These are phyloP conservation scores for Lagenidium sp. DNA, from an alignment of 352 stramenopile genomes.

Conservation along the genomic window DNA sequence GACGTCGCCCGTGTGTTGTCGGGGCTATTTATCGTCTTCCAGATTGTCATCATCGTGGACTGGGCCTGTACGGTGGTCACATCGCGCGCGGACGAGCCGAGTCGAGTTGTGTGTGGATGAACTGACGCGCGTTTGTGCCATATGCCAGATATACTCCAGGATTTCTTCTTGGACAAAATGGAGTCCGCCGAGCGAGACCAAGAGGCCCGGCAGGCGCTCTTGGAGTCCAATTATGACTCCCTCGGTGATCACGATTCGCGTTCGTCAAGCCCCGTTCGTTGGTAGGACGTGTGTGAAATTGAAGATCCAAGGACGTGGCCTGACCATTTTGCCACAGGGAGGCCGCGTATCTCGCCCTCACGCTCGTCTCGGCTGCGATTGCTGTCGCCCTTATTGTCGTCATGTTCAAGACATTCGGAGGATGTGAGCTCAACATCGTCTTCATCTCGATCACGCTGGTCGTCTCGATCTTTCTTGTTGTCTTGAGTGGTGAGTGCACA, in stretches of 20 bases:
- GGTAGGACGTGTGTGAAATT: too few species aligned
- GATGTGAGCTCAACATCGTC: slow-evolving; percentile 38
- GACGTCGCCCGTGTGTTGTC: slow-evolving; percentile 50
- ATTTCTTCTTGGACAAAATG: slow-evolving; percentile 66
- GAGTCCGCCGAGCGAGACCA: slow-evolving; percentile 44
- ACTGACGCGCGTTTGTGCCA: background rate
- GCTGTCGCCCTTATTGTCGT: slow-evolving; percentile 32
- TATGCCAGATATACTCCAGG: slow-evolving; percentile 41
- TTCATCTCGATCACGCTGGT: slow-evolving; percentile 56
- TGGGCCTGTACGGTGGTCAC: slow-evolving; percentile 41
- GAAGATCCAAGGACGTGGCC: too few species aligned
- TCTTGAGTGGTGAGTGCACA: slow-evolving; percentile 42
- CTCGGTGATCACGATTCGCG: too few species aligned
- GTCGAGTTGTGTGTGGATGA: too few species aligned
- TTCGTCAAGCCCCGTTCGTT: too few species aligned
- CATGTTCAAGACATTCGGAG: slow-evolving; percentile 42
- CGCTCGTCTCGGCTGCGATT: slow-evolving; percentile 22
- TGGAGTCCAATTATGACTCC: slow-evolving; percentile 22
- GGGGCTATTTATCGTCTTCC: slow-evolving; percentile 56
- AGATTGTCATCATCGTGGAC: slow-evolving; percentile 80
- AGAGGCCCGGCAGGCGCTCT: slow-evolving; percentile 35
- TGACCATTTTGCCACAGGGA: slow-evolving; percentile 29
- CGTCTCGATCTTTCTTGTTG: slow-evolving; percentile 27
- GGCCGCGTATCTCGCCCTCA: slow-evolving; percentile 34
- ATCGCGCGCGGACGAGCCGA: too few species aligned